These are phyloP conservation scores for Trematosphaeria pertusa DNA, from an alignment of 2,329 filamentous ascomycete genomes.

Conservation along the genomic window DNA sequence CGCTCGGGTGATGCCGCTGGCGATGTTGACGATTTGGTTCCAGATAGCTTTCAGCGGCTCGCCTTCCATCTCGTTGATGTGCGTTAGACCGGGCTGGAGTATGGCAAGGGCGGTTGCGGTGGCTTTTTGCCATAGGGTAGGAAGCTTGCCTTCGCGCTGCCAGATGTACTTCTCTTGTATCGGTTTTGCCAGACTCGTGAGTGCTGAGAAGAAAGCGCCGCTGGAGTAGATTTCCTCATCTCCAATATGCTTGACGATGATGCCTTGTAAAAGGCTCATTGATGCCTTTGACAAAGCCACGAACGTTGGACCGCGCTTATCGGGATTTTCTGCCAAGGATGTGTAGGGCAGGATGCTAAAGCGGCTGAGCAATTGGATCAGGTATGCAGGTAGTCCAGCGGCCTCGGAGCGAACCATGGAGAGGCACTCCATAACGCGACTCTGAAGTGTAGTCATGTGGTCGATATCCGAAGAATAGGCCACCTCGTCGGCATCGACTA, in stretches of 20 bases:
- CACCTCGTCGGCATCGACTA: constrained; percentile 72
- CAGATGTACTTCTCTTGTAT: constrained; percentile 84
- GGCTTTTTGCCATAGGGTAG: constrained; percentile 79
- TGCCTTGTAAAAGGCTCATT: constrained; percentile 71
- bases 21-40: constrained; percentile 56
- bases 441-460: constrained; percentile 75
- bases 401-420: constrained; percentile 72
- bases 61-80: constrained; percentile 44
- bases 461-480: constrained; percentile 76
- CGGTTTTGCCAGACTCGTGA: constrained; percentile 72
- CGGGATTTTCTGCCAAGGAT: constrained; percentile 21
- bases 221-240: constrained; percentile 74
- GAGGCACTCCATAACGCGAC: constrained; percentile 71
- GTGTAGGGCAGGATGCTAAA: constrained; percentile 75
- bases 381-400: constrained; percentile 68
- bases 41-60: constrained; percentile 64
- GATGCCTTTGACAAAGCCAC: constrained; percentile 86
- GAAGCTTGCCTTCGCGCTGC: constrained; percentile 71
- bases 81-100: constrained; percentile 68
- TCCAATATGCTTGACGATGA: constrained; percentile 65
- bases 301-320: constrained; percentile 71
- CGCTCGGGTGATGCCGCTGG: constrained; percentile 47
- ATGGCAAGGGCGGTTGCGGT: constrained; percentile 74
- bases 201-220: constrained; percentile 68
- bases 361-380: constrained; percentile 73